Base-by-base conservation (phyloP, 805 yeast species). In the Teunomyces aglyptinius region DNA sequence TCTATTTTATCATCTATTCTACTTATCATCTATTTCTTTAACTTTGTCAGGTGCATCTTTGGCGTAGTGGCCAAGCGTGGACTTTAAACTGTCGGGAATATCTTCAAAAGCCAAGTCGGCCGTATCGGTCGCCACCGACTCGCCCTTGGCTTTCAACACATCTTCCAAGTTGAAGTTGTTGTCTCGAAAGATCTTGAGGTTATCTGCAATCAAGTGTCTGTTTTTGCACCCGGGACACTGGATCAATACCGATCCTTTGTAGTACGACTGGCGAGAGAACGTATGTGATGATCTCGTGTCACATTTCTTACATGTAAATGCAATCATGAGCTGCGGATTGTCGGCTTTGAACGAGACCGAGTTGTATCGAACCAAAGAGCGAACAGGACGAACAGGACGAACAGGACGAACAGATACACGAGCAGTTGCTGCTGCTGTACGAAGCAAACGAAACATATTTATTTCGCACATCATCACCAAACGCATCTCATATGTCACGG, bases 271-370 rank as follows among this genome's bases (percentile, higher is more conserved):
- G 55, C 91, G 91, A 5, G 96, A 86, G 59, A 92, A 85, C n/a
- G 85, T 77, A 60, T 92, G 98, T 3, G 90, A 82, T 0, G 97
- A 89, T 46, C 97, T 72, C 2, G 86, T 80, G 39, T 81, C 76
- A 67, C 98, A 92, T 53, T 82, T 81, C 62, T 90, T 92, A 68
- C 98, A 92, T 0, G 97, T 92, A 68, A 92, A 91, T 0, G 96
- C 92, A 18, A 92, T 77, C 85, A 89, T 85, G 51, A 88, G 71
- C 63, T 84, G 81, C 2, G 96, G 96, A 50, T 85, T 81, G 44
- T 86, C 94, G 16, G 79, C 76, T 56, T 85, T 82, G 49, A 80
- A 44, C 19, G 45, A 38, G 4, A 31, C 42, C 10, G 24, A 19
- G 24, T 27, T 26, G 20, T 11, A 26, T 3, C 41, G 32, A 6